phyloP scores from a whole-genome alignment of 2,329 filamentous ascomycete species.

The Ophiostoma quercus region DNA sequence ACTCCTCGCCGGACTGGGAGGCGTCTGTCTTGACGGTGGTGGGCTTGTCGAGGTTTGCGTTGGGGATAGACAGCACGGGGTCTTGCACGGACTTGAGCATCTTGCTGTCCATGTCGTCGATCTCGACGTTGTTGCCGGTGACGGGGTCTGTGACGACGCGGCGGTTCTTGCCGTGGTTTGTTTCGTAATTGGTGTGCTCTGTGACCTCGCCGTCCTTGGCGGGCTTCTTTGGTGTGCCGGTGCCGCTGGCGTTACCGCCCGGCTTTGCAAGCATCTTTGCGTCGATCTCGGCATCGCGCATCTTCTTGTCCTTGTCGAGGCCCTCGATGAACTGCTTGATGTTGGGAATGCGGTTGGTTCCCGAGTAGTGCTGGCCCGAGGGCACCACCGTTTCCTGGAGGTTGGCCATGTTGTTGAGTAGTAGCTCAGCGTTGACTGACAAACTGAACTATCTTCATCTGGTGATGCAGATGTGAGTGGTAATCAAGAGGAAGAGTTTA shows the following conservation, averaged over 20 bases:
- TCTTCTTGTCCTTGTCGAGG: slow-evolving; percentile 72
- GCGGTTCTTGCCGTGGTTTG: slow-evolving; percentile 43
- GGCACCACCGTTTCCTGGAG: slow-evolving; percentile 40
- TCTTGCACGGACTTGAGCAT: slow-evolving; percentile 66
- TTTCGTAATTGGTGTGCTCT: slow-evolving; percentile 44
- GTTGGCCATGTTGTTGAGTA: slow-evolving; percentile 28
- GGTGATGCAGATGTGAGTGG: background rate
- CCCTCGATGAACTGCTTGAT: slow-evolving; percentile 76
- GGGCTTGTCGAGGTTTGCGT: slow-evolving; percentile 75
- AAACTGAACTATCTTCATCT: background rate
- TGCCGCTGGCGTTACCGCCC: background rate
- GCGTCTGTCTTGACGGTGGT: slow-evolving; percentile 67
- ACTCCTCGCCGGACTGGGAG: slow-evolving; percentile 69
- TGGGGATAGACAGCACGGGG: slow-evolving; percentile 76
- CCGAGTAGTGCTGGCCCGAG: slow-evolving; percentile 69
- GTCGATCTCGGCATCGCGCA: slow-evolving; percentile 68
- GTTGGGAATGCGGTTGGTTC: slow-evolving; percentile 76
- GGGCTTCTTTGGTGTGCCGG: background rate
- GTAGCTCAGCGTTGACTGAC: background rate
- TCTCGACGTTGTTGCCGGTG: slow-evolving; percentile 71
- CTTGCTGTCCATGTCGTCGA: slow-evolving; percentile 61
- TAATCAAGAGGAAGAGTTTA: background rate
- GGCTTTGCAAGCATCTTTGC: slow-evolving; percentile 32
- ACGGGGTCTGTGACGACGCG: slow-evolving; percentile 80
- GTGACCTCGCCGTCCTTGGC: slow-evolving; percentile 38